phyloP scores from a whole-genome alignment of 1,284 basidiomycete species.

The Naganishia cerealis region DNA sequence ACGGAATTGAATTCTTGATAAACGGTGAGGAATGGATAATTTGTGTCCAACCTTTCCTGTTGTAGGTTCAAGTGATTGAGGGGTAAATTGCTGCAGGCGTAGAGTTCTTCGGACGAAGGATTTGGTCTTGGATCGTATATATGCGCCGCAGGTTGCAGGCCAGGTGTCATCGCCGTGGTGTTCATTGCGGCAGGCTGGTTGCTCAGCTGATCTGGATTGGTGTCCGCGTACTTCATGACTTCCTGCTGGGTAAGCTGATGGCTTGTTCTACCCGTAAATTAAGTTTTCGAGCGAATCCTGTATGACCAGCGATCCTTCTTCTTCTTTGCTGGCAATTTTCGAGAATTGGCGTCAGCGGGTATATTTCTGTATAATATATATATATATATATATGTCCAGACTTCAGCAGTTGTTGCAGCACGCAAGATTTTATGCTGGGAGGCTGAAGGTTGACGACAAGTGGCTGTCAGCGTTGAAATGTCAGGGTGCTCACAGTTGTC shows the following conservation, averaged over 20 bases:
- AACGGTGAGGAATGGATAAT: constrained; percentile 3
- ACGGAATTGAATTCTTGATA: constrained; percentile 4
- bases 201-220: background rate
- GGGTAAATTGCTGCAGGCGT: background rate
- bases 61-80: background rate
- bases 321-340: constrained; percentile 2
- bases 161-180: background rate
- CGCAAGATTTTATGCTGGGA: background rate
- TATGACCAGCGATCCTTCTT: background rate
- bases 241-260: background rate
- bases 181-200: background rate
- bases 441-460: background rate
- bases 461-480: background rate
- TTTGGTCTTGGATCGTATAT: constrained; percentile 7
- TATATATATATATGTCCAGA: too few relatives aligned
- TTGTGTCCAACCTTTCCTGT: background rate
- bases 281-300: background rate
- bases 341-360: background rate
- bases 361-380: constrained; percentile 4
- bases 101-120: background rate
- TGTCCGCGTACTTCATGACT: background rate
- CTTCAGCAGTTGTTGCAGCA: too few relatives aligned
- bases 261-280: background rate
- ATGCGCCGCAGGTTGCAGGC: constrained; percentile 12
- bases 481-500: background rate